Evolutionary conservation across 306 rosid species (phyloP).

Genomic region (Malus sylvestris): DNA sequence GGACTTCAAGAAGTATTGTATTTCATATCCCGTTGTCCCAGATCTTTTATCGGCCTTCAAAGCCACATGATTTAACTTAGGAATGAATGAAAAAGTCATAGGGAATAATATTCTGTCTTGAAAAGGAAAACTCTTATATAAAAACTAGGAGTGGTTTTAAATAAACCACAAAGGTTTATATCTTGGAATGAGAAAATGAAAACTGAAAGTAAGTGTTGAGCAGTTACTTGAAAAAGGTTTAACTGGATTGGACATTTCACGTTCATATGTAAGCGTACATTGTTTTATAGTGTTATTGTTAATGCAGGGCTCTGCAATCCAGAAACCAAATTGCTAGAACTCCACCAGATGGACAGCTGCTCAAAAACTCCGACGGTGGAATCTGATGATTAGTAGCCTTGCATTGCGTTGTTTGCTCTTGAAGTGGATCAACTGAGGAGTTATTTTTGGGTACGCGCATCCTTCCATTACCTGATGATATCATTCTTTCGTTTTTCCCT

Average conservation of each 20-base stretch:
- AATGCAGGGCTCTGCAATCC: slow-evolving; percentile 83
- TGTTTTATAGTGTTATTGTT: slow-evolving; percentile 9
- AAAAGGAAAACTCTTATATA: background rate
- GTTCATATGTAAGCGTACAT: background rate
- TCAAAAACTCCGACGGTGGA: slow-evolving; percentile 57
- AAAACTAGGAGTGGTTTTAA: background rate
- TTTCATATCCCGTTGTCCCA: background rate
- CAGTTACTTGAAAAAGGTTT: background rate
- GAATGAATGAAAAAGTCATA: background rate
- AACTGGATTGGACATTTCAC: background rate
- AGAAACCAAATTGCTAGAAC: slow-evolving; percentile 74
- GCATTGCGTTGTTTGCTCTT: background rate
- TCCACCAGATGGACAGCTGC: slow-evolving; percentile 73
- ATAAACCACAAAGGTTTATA: background rate
- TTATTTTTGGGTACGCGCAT: slow-evolving; percentile 14
- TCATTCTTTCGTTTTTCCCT: background rate
- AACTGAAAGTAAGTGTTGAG: background rate
- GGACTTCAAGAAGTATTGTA: background rate
- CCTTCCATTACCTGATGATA: background rate
- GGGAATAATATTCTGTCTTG: background rate
- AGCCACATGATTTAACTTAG: background rate
- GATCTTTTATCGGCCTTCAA: background rate
- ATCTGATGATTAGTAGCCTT: slow-evolving; percentile 36
- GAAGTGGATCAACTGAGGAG: slow-evolving; percentile 4
- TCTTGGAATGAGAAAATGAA: background rate